Conservation (phyloP, 1,139 yeast genomes). For the Diutina scorzettiae region DNA sequence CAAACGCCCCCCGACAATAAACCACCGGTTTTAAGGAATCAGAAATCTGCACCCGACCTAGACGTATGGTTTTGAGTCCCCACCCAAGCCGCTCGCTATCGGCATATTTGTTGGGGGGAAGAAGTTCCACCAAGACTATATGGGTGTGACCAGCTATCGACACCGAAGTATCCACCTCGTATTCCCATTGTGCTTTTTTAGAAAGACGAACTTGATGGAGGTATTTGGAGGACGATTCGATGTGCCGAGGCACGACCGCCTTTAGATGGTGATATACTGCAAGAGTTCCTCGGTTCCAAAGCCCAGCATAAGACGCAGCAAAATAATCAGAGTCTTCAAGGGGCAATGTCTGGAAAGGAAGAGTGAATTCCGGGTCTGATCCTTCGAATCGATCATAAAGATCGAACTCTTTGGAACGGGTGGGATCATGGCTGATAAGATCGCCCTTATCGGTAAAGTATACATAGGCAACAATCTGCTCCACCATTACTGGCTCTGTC, state of each 20-base stretch:
- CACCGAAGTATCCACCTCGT: background rate
- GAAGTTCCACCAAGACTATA: background rate
- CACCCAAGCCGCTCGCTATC: background rate
- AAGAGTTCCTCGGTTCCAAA: background rate
- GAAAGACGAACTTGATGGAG: background rate
- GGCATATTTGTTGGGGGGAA: background rate
- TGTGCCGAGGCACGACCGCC: background rate
- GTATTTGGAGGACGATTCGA: constrained; percentile 4
- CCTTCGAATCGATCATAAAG: background rate
- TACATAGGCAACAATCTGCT: background rate
- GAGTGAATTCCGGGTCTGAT: background rate
- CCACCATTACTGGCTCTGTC: background rate
- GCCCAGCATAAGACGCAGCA: background rate
- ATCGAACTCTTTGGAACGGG: background rate
- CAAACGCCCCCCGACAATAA: too few species aligned
- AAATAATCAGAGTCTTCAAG: background rate
- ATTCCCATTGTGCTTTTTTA: background rate
- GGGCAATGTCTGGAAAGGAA: constrained; percentile 1
- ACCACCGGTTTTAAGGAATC: background rate
- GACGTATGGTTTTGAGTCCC: background rate
- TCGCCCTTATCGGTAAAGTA: background rate
- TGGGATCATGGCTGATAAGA: background rate
- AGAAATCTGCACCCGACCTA: background rate
- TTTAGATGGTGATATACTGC: background rate
- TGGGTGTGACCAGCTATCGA: background rate